These are phyloP conservation scores for Boletus rubescentipes DNA, from an alignment of 768 basidiomycete species.

Conservation along the genomic window DNA sequence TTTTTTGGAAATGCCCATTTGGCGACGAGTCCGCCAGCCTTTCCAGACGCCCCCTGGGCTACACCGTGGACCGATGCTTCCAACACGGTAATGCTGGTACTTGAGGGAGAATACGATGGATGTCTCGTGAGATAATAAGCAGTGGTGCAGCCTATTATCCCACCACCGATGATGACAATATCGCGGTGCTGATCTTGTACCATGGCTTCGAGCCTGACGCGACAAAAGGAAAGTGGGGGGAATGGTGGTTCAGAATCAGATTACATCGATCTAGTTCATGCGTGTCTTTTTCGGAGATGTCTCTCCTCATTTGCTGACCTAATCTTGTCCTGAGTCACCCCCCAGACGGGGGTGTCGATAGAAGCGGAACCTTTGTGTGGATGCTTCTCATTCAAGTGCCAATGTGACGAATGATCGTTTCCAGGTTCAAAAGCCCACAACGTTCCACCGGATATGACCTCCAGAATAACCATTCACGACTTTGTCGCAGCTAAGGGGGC, in stretches of 20 bases:
- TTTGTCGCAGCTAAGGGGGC: slow-evolving; percentile 12
- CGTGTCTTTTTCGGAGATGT: no score
- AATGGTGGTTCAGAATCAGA: not conserved
- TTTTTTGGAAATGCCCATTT: slow-evolving; percentile 80
- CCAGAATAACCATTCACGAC: slow-evolving; percentile 21
- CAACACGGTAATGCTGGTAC: slow-evolving; percentile 56
- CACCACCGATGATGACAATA: slow-evolving; percentile 81
- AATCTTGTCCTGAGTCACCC: slow-evolving; percentile 1
- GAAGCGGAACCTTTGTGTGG: not conserved
- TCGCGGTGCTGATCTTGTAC: slow-evolving; percentile 24
- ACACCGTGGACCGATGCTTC: slow-evolving; percentile 66
- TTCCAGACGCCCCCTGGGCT: slow-evolving; percentile 81
- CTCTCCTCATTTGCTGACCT: no score
- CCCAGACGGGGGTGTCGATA: slow-evolving; percentile 4
- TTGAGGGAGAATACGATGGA: slow-evolving; percentile 41
- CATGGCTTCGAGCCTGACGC: slow-evolving; percentile 11
- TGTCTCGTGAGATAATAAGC: slow-evolving; percentile 77
- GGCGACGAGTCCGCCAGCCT: slow-evolving; percentile 83
- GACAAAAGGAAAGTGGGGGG: not conserved
- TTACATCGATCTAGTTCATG: no score
- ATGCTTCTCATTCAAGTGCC: not conserved
- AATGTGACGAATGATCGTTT: not conserved
- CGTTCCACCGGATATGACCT: not conserved
- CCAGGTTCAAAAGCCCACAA: not conserved
- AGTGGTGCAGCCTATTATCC: slow-evolving; percentile 82